Evolutionary conservation across 768 basidiomycete genomes (phyloP), one percentile per base, ranked within the genome.

Genomic region (Pholiota molesta): DNA sequence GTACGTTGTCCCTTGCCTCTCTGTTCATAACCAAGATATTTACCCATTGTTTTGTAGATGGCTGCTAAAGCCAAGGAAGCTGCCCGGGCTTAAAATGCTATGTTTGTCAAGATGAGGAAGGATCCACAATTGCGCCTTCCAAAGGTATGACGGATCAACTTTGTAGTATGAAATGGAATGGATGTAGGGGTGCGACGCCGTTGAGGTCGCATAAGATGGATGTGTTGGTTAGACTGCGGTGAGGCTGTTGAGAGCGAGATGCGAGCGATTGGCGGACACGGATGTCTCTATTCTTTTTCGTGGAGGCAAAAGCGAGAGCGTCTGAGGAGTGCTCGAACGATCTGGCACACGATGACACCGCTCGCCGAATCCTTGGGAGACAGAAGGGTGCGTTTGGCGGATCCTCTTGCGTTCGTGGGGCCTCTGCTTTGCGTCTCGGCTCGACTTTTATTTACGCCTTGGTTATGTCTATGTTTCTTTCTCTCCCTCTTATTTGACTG

Each of bases 61-160:
- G 89, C 88, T 63, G 79, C 86, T 63, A 85, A 83, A 75, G 86
- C 87, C 51, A 88, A 83, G 73, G 67, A 57, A 17, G 66, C 59
- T 26, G 39, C 56, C 45, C 47, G 60, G 57, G 66, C 65, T 59
- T 65, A 66, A 65, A 66, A 60, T 33, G 28, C 26, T 37, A 2
- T 14, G 35, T 37, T 31, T 31, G n/a, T 31, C 37, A 29, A 31
- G 35, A 59, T 57, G 11, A 57, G 56, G 42, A 57, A 57, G 56
- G 56, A 29, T 10, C n/a, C 31, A n/a, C 5, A n/a, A 49, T 3
- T 29, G 19, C 10, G 19, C 45, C 56, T 57, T 47, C 29, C 26
- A 57, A 57, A 57, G 35, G 57, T 58, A 58, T 35, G 45, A 58
- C 21, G 57, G 21, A 47, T 16, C 29, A 26, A 58, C 33, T 49